Evolutionary conservation across 192 early-diverging fungal species (phyloP).

Genomic region (Podila horticola): DNA sequence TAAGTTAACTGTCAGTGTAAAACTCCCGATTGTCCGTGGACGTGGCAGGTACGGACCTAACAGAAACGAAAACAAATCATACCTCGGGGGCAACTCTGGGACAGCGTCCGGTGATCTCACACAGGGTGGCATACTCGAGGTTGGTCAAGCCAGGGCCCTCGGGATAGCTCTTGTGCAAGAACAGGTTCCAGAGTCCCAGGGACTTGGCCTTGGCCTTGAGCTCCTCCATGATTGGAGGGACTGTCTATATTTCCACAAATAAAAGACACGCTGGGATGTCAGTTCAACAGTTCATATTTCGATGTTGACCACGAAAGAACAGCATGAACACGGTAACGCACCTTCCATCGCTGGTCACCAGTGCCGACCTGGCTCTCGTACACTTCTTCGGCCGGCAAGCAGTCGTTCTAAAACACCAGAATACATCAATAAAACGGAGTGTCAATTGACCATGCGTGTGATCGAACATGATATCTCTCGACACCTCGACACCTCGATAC

Average conservation of each 20-base stretch:
- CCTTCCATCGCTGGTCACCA: slow-evolving; percentile 87
- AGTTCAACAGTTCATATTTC: too few species aligned
- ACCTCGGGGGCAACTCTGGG: slow-evolving; percentile 86
- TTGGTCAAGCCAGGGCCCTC: slow-evolving; percentile 92
- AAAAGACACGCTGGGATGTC: too few species aligned
- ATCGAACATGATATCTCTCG: too few species aligned
- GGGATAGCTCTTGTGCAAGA: slow-evolving; percentile 81
- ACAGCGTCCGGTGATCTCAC: slow-evolving; percentile 89
- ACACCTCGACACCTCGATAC: too few species aligned
- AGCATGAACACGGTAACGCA: slow-evolving; percentile 21
- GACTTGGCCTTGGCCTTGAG: slow-evolving; percentile 88
- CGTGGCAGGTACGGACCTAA: not conserved
- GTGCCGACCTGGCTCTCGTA: slow-evolving; percentile 78
- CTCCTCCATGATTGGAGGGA: slow-evolving; percentile 88
- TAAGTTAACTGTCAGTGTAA: not conserved
- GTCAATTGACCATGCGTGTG: not conserved
- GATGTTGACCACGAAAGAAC: not conserved
- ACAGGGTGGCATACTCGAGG: slow-evolving; percentile 93
- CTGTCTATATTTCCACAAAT: slow-evolving; percentile 48
- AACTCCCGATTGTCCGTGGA: not conserved
- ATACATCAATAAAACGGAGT: not conserved
- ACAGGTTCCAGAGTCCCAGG: slow-evolving; percentile 97
- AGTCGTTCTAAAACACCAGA: slow-evolving; percentile 73
- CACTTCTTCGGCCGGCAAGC: slow-evolving; percentile 90
- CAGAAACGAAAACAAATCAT: not conserved